These are phyloP conservation scores for Linum usitatissimum DNA, from an alignment of 345 rosid genomes.

Conservation along the genomic window DNA sequence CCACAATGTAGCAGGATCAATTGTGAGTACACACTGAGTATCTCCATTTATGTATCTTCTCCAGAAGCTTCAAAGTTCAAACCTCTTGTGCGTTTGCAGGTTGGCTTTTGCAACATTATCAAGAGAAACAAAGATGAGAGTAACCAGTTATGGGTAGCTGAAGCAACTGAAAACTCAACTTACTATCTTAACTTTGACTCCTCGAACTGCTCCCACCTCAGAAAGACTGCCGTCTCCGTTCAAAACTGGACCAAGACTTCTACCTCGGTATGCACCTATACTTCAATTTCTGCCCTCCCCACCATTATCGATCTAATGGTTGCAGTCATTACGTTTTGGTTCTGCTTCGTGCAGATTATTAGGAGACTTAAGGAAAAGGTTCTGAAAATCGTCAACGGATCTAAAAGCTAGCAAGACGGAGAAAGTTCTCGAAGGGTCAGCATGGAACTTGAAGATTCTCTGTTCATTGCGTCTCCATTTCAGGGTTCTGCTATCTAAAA, in stretches of 20 bases:
- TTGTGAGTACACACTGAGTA: conserved; percentile 37
- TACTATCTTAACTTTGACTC: conserved; percentile 41
- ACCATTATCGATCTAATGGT: too few species aligned
- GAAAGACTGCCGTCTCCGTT: conserved; percentile 35
- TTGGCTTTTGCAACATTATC: conserved; percentile 74
- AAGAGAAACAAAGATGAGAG: conserved; percentile 58
- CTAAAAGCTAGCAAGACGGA: conserved; percentile 23
- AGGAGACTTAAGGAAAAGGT: conserved; percentile 47
- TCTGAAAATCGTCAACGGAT: conserved; percentile 34
- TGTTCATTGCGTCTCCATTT: too few species aligned
- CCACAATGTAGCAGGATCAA: conserved; percentile 68
- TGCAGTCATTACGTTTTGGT: not conserved
- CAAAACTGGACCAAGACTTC: conserved; percentile 66
- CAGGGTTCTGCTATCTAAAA: too few species aligned
- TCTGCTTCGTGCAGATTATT: conserved; percentile 35
- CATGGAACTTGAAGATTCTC: not conserved
- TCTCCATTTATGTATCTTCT: not conserved
- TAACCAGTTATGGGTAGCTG: conserved; percentile 73
- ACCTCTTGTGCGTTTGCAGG: conserved; percentile 27
- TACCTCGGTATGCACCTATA: conserved; percentile 26
- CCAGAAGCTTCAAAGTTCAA: not conserved
- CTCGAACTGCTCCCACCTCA: conserved; percentile 49
- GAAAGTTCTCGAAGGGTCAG: not conserved
- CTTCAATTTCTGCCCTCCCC: not conserved
- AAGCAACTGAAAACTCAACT: conserved; percentile 72